These are phyloP conservation scores for Aspergillus amoenus DNA, from an alignment of 2,329 filamentous ascomycete species.

Conservation along the genomic window DNA sequence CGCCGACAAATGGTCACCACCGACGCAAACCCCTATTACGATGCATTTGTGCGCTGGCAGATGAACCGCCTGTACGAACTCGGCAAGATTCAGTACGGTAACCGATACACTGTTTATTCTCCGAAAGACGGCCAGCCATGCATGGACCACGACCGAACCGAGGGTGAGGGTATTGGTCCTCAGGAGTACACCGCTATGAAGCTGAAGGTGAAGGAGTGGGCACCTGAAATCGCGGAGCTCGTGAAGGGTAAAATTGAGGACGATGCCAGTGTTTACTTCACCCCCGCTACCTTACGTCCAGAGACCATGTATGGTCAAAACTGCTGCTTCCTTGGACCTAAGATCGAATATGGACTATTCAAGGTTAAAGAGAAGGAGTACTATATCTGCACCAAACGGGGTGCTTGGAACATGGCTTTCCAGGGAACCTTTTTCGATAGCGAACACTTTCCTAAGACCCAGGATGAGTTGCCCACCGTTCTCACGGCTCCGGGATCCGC, in stretches of 20 bases:
- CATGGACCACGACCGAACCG: conserved; percentile 81
- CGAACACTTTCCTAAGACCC: conserved; percentile 52
- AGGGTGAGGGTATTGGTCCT: conserved; percentile 77
- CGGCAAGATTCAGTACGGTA: conserved; percentile 90
- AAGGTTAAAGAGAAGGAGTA: conserved; percentile 76
- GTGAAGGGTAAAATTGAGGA: conserved; percentile 77
- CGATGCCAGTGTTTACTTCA: conserved; percentile 78
- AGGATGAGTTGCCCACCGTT: conserved; percentile 72
- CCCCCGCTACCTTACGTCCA: conserved; percentile 86
- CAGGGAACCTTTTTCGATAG: conserved; percentile 73
- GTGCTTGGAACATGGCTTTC: conserved; percentile 93
- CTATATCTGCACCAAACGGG: conserved; percentile 77
- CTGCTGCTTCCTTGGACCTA: conserved; percentile 91
- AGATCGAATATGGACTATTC: conserved; percentile 86
- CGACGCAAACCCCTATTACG: conserved; percentile 94
- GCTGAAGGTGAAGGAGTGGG: conserved; percentile 87
- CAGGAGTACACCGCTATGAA: conserved; percentile 95
- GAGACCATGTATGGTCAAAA: conserved; percentile 99
- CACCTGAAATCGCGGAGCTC: conserved; percentile 68
- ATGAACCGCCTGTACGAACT: conserved; percentile 89
- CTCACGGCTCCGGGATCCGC: conserved; percentile 74
- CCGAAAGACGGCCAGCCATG: conserved; percentile 86
- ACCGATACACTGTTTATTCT: conserved; percentile 89
- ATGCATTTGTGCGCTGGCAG: conserved; percentile 94
- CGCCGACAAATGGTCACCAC: conserved; percentile 90